Base-by-base conservation (phyloP, 371 early-diverging fungal species). In the Basidiobolus meristosporus region DNA sequence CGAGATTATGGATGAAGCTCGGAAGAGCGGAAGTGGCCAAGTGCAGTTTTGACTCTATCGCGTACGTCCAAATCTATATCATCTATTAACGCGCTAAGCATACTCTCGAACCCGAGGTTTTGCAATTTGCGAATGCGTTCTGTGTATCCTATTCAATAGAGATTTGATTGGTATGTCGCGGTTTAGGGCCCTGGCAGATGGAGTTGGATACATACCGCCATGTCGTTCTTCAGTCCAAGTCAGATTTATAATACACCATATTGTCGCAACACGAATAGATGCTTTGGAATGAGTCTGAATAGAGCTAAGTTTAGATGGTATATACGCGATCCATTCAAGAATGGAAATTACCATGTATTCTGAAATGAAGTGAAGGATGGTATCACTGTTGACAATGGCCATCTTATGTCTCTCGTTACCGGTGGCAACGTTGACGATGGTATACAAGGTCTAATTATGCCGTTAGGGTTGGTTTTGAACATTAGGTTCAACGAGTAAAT, bases 181-280 rank as follows among this genome's bases (percentile, higher is more conserved):
- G n/a, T n/a, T n/a, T n/a, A n/a, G n/a, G n/a, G n/a, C n/a, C n/a
- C n/a, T n/a, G n/a, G n/a, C n/a, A n/a, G n/a, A n/a, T n/a, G n/a
- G n/a, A n/a, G n/a, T n/a, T n/a, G n/a, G n/a, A n/a, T n/a, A n/a
- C n/a, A n/a, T n/a, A n/a, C n/a, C n/a, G n/a, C n/a, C n/a, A n/a
- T n/a, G n/a, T n/a, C n/a, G n/a, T n/a, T 34, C 18, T n/a, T 84
- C 82, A 0, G 57, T 49, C 77, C 82, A 84, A 3, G 82, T 81
- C 51, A 84, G 60, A 50, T 89, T 89, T 36, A 84, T 80, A 19
- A 84, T 57, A 47, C 71, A 71, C 87, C 86, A 89, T 10, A 70
- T 56, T 15, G 82, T 65, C 1, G 76, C 81, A 0, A 73, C 60
- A n/a, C 82, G 75, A 14, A 89, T 65, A 9, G 57, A 38, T n/a